Percentiles rank a stretch among this genome's conserved stretches.
These are phyloP conservation scores for Ustilago bromivora DNA, from an alignment of 1,284 basidiomycete species.

Conservation along the genomic window DNA sequence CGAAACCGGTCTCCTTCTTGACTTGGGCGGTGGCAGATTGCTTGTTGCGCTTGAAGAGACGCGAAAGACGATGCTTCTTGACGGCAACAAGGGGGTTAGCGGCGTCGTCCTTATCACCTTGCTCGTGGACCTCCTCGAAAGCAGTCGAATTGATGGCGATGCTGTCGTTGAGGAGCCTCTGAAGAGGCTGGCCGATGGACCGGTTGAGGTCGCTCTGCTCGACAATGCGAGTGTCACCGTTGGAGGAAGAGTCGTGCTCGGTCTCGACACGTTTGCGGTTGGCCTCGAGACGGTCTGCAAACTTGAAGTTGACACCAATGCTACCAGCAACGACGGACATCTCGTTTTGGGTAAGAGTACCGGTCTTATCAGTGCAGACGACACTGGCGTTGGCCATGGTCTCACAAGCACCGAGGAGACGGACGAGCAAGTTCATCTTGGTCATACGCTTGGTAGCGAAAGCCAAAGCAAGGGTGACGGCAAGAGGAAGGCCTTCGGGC, in stretches of 20 bases:
- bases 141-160: constrained; percentile 95
- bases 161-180: constrained; percentile 82
- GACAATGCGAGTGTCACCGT: constrained; percentile 81
- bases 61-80: constrained; percentile 42
- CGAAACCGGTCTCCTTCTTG: constrained; percentile 74
- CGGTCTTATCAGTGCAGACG: constrained; percentile 94
- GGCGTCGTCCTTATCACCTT: constrained; percentile 3
- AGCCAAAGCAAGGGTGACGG: constrained; percentile 93
- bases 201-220: constrained; percentile 76
- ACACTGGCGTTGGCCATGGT: constrained; percentile 98
- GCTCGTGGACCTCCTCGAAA: constrained; percentile 75
- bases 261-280: constrained; percentile 83
- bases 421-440: constrained; percentile 90
- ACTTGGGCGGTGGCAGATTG: constrained; percentile 35
- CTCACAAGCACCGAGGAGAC: constrained; percentile 94
- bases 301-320: constrained; percentile 91
- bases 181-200: constrained; percentile 77
- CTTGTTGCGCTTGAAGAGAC: constrained; percentile 37
- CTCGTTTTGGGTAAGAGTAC: constrained; percentile 85
- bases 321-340: constrained; percentile 98
- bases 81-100: constrained; percentile 31
- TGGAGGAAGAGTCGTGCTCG: constrained; percentile 69
- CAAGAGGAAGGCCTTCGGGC: constrained; percentile 94
- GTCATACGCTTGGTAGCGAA: constrained; percentile 99
- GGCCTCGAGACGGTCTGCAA: constrained; percentile 82